Evolutionary conservation across 768 basidiomycete genomes (phyloP).

Genomic region (Russula lepida): DNA sequence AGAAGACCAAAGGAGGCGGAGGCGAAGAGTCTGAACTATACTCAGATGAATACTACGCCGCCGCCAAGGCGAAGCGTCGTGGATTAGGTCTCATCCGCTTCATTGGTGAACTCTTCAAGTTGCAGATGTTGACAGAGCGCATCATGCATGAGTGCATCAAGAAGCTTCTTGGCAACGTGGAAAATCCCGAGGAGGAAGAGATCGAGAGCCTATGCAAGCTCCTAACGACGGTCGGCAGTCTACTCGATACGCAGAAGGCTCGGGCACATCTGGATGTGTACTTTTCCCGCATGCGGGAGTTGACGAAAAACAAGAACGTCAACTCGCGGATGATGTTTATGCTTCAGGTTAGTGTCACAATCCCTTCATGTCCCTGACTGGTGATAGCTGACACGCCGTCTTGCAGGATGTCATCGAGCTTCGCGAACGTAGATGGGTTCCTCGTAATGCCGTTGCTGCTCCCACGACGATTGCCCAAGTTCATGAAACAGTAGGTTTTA

Average conservation of each 20-base stretch:
- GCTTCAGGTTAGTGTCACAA: conserved; percentile 62
- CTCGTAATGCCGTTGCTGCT: conserved; percentile 61
- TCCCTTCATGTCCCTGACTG: background rate
- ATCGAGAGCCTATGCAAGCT: conserved; percentile 95
- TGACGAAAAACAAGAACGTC: conserved; percentile 66
- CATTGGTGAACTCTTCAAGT: conserved; percentile 96
- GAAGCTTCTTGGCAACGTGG: conserved; percentile 87
- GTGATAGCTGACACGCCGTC: conserved; percentile 7
- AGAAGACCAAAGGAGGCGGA: conserved; percentile 25
- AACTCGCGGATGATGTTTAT: conserved; percentile 89
- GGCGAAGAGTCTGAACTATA: conserved; percentile 66
- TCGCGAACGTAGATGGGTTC: conserved; percentile 73
- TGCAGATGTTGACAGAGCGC: conserved; percentile 96
- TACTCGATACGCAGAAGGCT: conserved; percentile 75
- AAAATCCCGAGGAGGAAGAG: conserved; percentile 95
- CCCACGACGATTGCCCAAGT: conserved; percentile 86
- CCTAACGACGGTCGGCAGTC: conserved; percentile 76
- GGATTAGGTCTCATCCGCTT: conserved; percentile 96
- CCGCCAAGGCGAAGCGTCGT: conserved; percentile 94
- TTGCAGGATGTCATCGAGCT: conserved; percentile 83
- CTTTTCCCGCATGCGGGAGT: conserved; percentile 82
- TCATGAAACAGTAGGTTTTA: conserved; percentile 64
- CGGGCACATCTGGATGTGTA: conserved; percentile 86
- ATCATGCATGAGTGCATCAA: conserved; percentile 99
- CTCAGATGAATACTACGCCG: conserved; percentile 93